Base-by-base conservation (phyloP, 371 early-diverging fungal genomes). In the Mucor mucedo region DNA sequence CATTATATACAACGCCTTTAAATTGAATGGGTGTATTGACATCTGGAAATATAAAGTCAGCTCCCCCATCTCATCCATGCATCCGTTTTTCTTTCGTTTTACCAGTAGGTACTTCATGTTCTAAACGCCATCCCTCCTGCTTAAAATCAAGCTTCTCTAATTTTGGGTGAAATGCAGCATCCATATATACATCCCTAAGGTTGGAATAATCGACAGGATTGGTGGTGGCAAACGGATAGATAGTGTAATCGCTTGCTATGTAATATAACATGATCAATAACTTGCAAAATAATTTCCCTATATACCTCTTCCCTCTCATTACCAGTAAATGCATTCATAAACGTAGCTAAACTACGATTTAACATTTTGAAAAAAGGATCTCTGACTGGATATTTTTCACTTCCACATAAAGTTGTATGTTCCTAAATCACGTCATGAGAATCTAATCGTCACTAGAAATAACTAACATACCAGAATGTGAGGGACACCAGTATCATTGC, bases 281-380 rank as follows among this genome's bases (percentile, higher is more conserved):
- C 21, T 21, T 21, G 21, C 21, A 21, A 21, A 21, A 21, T 21
- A 21, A 47, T 54, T 11, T 21, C 2, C 29, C 13, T 28, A 1
- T 2, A 28, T 52, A 2, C 2, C 1, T 39, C 13, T 55, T 11
- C 41, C 3, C 28, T 13, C 47, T 45, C 16, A 27, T 38, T 76
- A 86, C 90, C 92, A 4, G 98, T 98, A 80, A 93, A 89, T 0
- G 98, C 98, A 63, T 98, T 98, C 98, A 98, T 98, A 70, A 91
- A 98, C 3, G 95, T 97, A 16, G 97, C 88, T 81, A 97, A 86
- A 60, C 92, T 91, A n/a, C 98, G 88, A 67, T 95, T 95, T 52
- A 95, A 76, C 98, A 98, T 98, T 72, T 97, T 96, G 82, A 98
- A 97, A 66, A 97, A 98, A 14, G 98, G 98, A 72, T 98, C 98